phyloP scores from a whole-genome alignment of 2,329 filamentous ascomycete genomes.

The Colletotrichum trifolii region DNA sequence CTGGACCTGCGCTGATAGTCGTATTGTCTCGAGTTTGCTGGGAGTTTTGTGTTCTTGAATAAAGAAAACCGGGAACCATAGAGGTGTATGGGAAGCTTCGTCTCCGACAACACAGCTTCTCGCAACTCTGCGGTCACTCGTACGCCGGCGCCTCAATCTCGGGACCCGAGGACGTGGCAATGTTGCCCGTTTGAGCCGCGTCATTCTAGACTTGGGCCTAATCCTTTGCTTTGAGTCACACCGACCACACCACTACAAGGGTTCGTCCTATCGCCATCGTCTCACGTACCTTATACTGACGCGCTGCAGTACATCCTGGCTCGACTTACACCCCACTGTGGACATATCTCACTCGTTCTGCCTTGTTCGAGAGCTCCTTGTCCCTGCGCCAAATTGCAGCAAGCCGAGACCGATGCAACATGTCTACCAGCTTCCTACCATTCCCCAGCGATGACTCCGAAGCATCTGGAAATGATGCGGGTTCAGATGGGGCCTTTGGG shows the following conservation, averaged over 20 bases:
- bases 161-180: background rate
- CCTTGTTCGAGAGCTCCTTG: background rate
- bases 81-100: no score
- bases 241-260: slow-evolving; percentile 15
- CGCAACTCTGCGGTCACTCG: no score
- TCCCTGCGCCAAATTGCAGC: slow-evolving; percentile 3
- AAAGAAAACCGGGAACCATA: no score
- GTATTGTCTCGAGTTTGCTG: no score
- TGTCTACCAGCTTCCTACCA: slow-evolving; percentile 15
- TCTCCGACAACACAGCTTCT: no score
- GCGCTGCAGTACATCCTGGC: slow-evolving; percentile 5
- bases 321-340: background rate
- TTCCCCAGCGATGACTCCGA: slow-evolving; percentile 15
- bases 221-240: slow-evolving; percentile 26
- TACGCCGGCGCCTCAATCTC: no score
- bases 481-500: slow-evolving; percentile 1
- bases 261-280: background rate
- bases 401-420: slow-evolving; percentile 2
- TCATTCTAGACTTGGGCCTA: slow-evolving; percentile 20
- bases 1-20: no score
- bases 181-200: slow-evolving; percentile 27
- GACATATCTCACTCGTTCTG: slow-evolving; percentile 18
- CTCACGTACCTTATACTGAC: slow-evolving; percentile 7
- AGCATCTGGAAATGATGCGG: slow-evolving; percentile 15
- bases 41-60: no score